Base-by-base conservation (phyloP, 108 stramenopile species). In the Nitzschia sp. region DNA sequence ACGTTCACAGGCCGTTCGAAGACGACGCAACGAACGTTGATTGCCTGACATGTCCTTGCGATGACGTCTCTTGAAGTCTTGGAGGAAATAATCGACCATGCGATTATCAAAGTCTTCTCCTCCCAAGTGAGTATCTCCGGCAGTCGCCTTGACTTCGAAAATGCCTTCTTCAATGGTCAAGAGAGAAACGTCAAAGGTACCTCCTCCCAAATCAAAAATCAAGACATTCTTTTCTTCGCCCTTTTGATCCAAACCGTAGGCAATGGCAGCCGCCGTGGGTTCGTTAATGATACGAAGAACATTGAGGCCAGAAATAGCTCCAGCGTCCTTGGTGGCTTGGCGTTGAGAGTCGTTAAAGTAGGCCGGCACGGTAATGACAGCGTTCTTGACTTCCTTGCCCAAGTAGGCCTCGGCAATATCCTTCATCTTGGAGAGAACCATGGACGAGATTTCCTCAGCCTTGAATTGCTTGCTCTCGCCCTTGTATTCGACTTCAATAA, bases 241-340 rank as follows among this genome's bases (percentile, higher is more conserved):
- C 87, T 95, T 98, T 91, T 95, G 93, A 87, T 96, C 93, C 31
- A 96, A 69, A 64, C 80, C 77, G 83, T 97, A 99, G 64, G 99
- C 99, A 78, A 99, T 99, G 60, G 98, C 98, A 31, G 98, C 98
- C 48, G 98, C 98, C 58, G 98, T 99, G 53, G 99, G 99, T 85
- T 99, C 99, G 88, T 99, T 99, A 85, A 99, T 99, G 82, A 99
- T 99, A 79, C 99, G 99, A 75, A 98, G 91, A 30, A 99, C 99
- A 74, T 99, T 98, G 36, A 99, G 83, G 33, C 98, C 98, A 36
- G 99, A 80, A 72, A 99, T 99, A 63, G 96, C 81, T 19, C 98
- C 98, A 51, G 99, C 99, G 81, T 99, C 99, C 87, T 99, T 99
- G 90, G 97, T 99, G 26, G 98, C 98, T 84, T 99, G 98, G 68